A percentile compares a stretch with the other conserved stretches of the same genome.
Evolutionary conservation across 805 yeast species (phyloP).

Genomic region (Hanseniaspora opuntiae): DNA sequence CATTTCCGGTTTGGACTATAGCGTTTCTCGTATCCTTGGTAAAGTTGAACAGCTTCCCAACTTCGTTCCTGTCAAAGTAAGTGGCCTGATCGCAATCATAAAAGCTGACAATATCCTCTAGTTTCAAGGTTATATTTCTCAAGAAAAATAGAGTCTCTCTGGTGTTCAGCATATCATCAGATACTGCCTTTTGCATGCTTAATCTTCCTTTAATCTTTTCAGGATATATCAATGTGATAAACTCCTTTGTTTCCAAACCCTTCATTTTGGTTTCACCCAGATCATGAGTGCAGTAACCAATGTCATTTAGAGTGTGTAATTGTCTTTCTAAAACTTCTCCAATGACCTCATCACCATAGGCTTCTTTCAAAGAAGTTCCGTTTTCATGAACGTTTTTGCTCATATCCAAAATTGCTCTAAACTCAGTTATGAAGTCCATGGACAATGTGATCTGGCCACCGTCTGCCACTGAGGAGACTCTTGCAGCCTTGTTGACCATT

Average conservation of each 20-base stretch:
- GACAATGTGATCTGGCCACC: conserved; percentile 95
- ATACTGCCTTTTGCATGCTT: conserved; percentile 30
- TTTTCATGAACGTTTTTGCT: conserved; percentile 23
- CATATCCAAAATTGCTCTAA: conserved; percentile 39
- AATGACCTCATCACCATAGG: conserved; percentile 32
- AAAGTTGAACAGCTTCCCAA: conserved; percentile 15
- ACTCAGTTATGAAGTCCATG: conserved; percentile 64
- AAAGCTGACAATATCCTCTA: conserved; percentile 45
- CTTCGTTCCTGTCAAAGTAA: neutral
- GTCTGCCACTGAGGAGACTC: conserved; percentile 88
- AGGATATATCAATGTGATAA: conserved; percentile 68
- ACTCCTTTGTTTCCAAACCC: conserved; percentile 88
- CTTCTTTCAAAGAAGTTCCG: conserved; percentile 25
- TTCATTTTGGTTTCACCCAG: conserved; percentile 82
- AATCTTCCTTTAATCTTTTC: conserved; percentile 46
- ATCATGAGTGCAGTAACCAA: conserved; percentile 54
- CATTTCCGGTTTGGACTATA: conserved; percentile 19
- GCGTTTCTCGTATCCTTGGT: conserved; percentile 18
- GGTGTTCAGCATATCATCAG: conserved; percentile 13
- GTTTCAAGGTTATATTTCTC: conserved; percentile 39
- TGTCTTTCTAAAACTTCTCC: conserved; percentile 55
- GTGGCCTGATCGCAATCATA: conserved; percentile 30
- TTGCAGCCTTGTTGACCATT: conserved; percentile 88
- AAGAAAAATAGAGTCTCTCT: conserved; percentile 33
- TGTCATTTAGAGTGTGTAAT: conserved; percentile 45